These are phyloP conservation scores for Diaporthe citrichinensis DNA, from an alignment of 2,329 filamentous ascomycete genomes.

Conservation along the genomic window DNA sequence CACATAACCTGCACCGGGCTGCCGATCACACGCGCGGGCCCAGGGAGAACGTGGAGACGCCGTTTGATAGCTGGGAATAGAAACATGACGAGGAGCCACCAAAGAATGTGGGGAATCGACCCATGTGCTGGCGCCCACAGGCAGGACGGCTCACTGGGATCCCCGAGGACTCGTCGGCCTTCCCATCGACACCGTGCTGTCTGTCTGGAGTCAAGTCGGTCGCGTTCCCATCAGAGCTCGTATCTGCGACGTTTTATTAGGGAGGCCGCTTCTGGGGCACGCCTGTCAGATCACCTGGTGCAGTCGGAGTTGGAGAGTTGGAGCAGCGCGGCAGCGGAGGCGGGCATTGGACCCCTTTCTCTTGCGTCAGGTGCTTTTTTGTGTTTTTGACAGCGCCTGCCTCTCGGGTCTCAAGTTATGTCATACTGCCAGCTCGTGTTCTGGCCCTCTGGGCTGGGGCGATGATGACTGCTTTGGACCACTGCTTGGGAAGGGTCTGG, in stretches of 20 bases:
- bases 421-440: constrained; percentile 20
- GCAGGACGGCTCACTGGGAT: constrained; percentile 6
- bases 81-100: constrained; percentile 31
- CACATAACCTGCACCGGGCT: constrained; percentile 24
- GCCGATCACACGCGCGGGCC: constrained; percentile 13
- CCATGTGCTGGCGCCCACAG: constrained; percentile 8
- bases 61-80: constrained; percentile 18
- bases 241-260: constrained; percentile 28
- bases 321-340: neutral
- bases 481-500: neutral
- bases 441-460: constrained; percentile 1
- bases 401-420: neutral
- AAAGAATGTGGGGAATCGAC: constrained; percentile 28
- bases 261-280: constrained; percentile 9
- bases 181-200: constrained; percentile 23
- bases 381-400: neutral
- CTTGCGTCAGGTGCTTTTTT: constrained; percentile 21
- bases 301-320: neutral
- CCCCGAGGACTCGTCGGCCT: constrained; percentile 1
- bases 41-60: constrained; percentile 13
- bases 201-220: neutral
- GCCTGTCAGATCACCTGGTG: constrained; percentile 3
- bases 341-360: constrained; percentile 21
- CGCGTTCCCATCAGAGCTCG: constrained; percentile 22
- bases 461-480: constrained; percentile 13